Percentiles rank a stretch among this genome's conserved stretches.
Conservation (phyloP, 306 rosid species). For the Inga leiocalycina region DNA sequence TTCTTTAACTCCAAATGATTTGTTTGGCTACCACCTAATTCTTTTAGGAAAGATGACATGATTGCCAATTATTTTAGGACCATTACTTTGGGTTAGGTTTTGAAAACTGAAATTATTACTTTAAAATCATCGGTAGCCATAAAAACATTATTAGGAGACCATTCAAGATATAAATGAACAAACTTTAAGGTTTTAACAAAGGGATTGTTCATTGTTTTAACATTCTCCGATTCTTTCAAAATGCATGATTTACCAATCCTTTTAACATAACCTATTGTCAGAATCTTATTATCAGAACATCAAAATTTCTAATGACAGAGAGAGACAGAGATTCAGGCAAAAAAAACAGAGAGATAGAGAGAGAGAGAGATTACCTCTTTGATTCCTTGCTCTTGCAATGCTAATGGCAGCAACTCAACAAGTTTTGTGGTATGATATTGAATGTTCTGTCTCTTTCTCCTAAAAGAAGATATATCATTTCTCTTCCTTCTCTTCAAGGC, state of each 20-base stretch:
- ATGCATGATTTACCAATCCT: not conserved
- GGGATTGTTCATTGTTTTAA: not conserved
- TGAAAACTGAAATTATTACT: too few species aligned
- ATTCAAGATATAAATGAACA: not conserved
- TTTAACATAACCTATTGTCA: not conserved
- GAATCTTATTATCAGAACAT: not conserved
- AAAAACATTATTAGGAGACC: not conserved
- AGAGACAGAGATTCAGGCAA: not conserved
- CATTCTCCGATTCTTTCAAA: not conserved
- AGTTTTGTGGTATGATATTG: constrained; percentile 1
- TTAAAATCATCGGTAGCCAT: not conserved
- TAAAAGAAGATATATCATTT: not conserved
- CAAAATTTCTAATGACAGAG: not conserved
- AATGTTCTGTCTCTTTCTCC: constrained; percentile 15
- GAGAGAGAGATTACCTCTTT: constrained; percentile 33
- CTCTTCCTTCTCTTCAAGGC: constrained; percentile 11
- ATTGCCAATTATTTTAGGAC: too few species aligned
- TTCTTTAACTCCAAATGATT: not conserved
- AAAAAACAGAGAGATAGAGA: too few species aligned
- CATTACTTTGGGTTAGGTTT: too few species aligned
- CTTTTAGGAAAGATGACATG: too few species aligned
- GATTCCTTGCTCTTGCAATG: constrained; percentile 5
- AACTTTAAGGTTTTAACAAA: not conserved
- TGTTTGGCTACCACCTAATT: not conserved
- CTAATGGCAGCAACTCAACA: constrained; percentile 21